These are phyloP conservation scores for Flaveria robusta DNA, from an alignment of 129 eudicot species.

Conservation along the genomic window DNA sequence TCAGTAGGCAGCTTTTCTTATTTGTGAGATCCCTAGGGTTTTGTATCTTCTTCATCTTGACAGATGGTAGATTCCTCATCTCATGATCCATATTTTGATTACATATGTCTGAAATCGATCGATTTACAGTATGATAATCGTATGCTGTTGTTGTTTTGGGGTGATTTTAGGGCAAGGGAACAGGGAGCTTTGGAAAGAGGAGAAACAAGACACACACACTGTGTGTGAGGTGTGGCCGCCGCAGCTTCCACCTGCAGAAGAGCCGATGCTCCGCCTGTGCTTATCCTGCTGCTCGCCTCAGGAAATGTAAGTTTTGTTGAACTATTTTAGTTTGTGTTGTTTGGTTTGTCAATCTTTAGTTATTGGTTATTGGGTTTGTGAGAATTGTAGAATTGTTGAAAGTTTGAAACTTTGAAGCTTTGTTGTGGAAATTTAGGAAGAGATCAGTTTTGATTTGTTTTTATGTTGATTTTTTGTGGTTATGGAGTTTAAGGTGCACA, in stretches of 20 bases:
- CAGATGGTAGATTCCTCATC: constrained; percentile 28
- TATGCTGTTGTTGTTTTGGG: neutral
- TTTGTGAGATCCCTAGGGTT: constrained; percentile 34
- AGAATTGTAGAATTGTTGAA: neutral
- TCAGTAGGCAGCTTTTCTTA: constrained; percentile 12
- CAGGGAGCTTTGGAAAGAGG: constrained; percentile 59
- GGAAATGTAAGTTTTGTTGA: constrained; percentile 37
- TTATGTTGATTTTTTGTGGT: neutral
- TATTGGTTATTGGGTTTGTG: neutral
- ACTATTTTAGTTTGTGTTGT: neutral
- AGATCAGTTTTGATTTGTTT: neutral
- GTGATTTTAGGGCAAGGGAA: constrained; percentile 52
- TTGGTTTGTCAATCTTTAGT: neutral
- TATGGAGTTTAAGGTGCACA: neutral
- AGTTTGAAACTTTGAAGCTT: neutral
- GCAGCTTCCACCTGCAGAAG: constrained; percentile 51
- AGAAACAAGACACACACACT: constrained; percentile 62
- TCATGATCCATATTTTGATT: neutral
- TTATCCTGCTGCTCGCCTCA: constrained; percentile 55
- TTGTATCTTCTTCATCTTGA: constrained; percentile 7
- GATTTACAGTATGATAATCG: constrained; percentile 22
- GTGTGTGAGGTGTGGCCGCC: constrained; percentile 56
- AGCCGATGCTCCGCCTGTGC: constrained; percentile 56
- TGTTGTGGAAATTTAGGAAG: neutral
- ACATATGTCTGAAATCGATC: neutral